phyloP scores from a whole-genome alignment of 2,329 filamentous ascomycete species.

The Fusarium chuoi region DNA sequence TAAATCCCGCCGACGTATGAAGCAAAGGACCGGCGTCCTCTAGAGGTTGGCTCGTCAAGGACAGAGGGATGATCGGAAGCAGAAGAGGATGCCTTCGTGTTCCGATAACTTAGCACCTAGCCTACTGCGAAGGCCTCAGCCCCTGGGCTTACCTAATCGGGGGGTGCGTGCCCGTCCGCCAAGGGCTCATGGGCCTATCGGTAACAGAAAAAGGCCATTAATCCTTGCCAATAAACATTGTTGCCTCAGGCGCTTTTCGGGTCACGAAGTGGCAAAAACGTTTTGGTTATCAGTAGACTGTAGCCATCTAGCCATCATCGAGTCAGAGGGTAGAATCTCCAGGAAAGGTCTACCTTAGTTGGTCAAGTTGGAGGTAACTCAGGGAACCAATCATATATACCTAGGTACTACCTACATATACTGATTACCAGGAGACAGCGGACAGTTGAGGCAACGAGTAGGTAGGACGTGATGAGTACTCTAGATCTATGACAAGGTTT shows the following conservation, averaged over 20 bases:
- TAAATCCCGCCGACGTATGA: slow-evolving; percentile 44
- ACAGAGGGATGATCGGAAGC: slow-evolving; percentile 32
- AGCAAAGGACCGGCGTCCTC: slow-evolving; percentile 46
- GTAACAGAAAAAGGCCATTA: slow-evolving; percentile 10
- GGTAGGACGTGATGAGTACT: neutral
- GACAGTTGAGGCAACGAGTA: neutral
- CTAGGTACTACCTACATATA: neutral
- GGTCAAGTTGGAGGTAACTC: neutral
- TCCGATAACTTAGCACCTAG: slow-evolving; percentile 8
- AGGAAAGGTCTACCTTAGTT: neutral
- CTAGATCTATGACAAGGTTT: neutral
- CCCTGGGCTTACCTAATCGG: slow-evolving; percentile 45
- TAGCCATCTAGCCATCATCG: neutral
- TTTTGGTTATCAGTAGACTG: neutral
- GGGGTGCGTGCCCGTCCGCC: slow-evolving; percentile 5
- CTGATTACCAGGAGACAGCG: neutral
- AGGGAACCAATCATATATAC: neutral
- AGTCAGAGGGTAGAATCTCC: slow-evolving; percentile 1
- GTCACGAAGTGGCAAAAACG: slow-evolving; percentile 2
- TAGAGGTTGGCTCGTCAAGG: slow-evolving; percentile 39
- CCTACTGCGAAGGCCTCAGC: slow-evolving; percentile 34
- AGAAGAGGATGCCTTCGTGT: slow-evolving; percentile 40
- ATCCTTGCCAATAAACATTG: slow-evolving; percentile 23
- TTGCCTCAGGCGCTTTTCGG: slow-evolving; percentile 38
- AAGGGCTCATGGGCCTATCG: slow-evolving; percentile 23